Evolutionary conservation across 2,329 filamentous ascomycete genomes (phyloP).

Genomic region (Daldinia sp.): DNA sequence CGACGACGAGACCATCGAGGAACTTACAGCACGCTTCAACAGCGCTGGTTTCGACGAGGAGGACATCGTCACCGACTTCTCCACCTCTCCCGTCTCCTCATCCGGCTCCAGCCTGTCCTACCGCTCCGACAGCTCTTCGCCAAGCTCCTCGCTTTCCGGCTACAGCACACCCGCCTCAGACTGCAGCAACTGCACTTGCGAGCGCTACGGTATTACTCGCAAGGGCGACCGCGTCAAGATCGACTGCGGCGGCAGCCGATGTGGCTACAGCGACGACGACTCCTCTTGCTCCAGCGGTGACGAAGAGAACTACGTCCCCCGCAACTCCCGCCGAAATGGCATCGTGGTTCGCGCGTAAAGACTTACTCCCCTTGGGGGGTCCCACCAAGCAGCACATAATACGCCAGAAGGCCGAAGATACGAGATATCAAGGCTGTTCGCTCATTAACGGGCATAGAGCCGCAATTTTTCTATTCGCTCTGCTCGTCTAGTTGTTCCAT

Average conservation of each 20-base stretch:
- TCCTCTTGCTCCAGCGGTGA: slow-evolving; percentile 76
- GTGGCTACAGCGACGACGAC: slow-evolving; percentile 81
- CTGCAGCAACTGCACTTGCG: slow-evolving; percentile 86
- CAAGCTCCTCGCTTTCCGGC: slow-evolving; percentile 78
- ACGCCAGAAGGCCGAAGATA: slow-evolving; percentile 48
- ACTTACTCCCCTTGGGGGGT: slow-evolving; percentile 42
- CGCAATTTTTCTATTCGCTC: slow-evolving; percentile 46
- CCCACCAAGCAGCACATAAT: slow-evolving; percentile 46
- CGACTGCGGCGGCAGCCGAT: slow-evolving; percentile 91
- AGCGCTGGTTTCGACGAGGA: slow-evolving; percentile 69
- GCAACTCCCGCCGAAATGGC: slow-evolving; percentile 72
- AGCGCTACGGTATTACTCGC: slow-evolving; percentile 96
- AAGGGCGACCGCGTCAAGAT: slow-evolving; percentile 93
- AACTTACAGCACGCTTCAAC: slow-evolving; percentile 81
- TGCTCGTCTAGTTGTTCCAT: slow-evolving; percentile 52
- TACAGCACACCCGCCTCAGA: slow-evolving; percentile 84
- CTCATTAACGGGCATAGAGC: slow-evolving; percentile 51
- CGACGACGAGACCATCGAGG: slow-evolving; percentile 78
- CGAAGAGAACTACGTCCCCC: slow-evolving; percentile 68
- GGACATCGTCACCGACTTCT: slow-evolving; percentile 67
- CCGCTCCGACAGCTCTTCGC: slow-evolving; percentile 78
- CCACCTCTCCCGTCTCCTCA: slow-evolving; percentile 72
- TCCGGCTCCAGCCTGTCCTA: slow-evolving; percentile 77
- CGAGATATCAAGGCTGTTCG: slow-evolving; percentile 48
- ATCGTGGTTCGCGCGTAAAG: slow-evolving; percentile 65